Evolutionary conservation across 345 rosid species (phyloP), one percentile per base, ranked within the genome.

Genomic region (Moringa oleifera): DNA sequence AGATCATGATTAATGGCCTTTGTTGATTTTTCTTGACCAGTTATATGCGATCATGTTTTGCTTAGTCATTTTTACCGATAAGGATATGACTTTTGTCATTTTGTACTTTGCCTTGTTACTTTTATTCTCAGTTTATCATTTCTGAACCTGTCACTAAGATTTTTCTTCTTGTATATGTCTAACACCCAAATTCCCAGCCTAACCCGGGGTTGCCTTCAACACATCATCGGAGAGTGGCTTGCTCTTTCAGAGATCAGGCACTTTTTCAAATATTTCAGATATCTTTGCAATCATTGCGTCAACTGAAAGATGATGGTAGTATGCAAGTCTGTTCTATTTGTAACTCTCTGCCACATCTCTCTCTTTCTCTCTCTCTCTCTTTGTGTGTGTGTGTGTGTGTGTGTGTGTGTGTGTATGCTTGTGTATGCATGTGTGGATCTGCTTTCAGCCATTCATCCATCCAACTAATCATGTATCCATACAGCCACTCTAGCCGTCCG

Each of bases 221-320:
- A 20, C 82, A 77, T 71, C 99, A 95, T 71, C 90, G 97, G 62
- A 85, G 93, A 67, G 95, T 91, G 51, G 94, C 97, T 4, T 87
- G 91, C 83, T 79, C 87, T 71, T 95, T 95, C 57, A 84, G 96
- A 79, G 98, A 95, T 75, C 96, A 95, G 51, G 81, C 91, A 25
- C 93, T 95, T 77, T 83, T 84, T 77, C 97, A 89, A 79, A 69
- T 91, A 72, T 95, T 95, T 77, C 98, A 84, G 72, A 87, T 91
- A 77, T 90, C 97, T 53, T 71, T 95, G 77, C 83, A 97, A 64
- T 91, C 99, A 64, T 70, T 95, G 77, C 37, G 57, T 77, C 93
- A 95, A 73, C 81, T 95, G 79, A 89, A 87, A 85, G 91, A 57
- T 81, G 99, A 89, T 67, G 99, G 99, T 91, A 83, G 74, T 70